Evolutionary conservation across 2,329 filamentous ascomycete genomes (phyloP).

Genomic region (Endothia cerciana): DNA sequence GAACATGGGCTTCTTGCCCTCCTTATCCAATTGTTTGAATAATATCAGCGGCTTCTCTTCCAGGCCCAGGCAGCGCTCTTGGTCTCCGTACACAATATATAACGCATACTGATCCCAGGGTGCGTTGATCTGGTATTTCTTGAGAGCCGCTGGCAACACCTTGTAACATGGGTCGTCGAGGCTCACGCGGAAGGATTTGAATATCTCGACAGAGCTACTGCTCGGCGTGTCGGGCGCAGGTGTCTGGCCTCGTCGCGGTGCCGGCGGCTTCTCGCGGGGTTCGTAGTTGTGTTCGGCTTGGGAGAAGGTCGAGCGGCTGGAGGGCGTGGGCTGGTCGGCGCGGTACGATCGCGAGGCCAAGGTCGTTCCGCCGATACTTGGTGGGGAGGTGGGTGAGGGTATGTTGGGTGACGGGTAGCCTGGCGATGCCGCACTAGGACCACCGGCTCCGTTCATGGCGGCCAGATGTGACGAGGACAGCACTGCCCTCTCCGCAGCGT

Average conservation of each 20-base stretch:
- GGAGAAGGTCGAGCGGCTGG: conserved; percentile 59
- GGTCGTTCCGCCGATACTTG: conserved; percentile 53
- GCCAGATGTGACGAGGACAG: conserved; percentile 71
- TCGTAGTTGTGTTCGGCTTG: conserved; percentile 51
- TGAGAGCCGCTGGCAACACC: conserved; percentile 90
- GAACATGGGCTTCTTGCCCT: conserved; percentile 99
- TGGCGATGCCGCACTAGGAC: conserved; percentile 56
- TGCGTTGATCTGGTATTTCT: conserved; percentile 98
- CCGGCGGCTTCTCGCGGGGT: conserved; percentile 43
- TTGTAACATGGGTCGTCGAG: conserved; percentile 99
- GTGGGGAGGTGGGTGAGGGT: conserved; percentile 72
- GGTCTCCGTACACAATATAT: conserved; percentile 98
- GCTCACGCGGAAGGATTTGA: conserved; percentile 97
- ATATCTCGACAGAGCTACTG: conserved; percentile 79
- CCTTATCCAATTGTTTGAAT: conserved; percentile 96
- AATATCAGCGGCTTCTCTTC: conserved; percentile 93
- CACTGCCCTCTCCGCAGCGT: conserved; percentile 68
- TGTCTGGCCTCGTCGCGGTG: conserved; percentile 63
- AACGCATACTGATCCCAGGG: conserved; percentile 97
- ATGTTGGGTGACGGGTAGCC: conserved; percentile 68
- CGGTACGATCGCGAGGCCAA: conserved; percentile 66
- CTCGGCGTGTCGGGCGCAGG: conserved; percentile 65
- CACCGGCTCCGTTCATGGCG: conserved; percentile 65
- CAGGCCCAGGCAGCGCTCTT: conserved; percentile 88
- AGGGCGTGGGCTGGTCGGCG: conserved; percentile 58